phyloP scores from a whole-genome alignment of 495 filamentous ascomycete genomes.

The Talaromyces thailandensis region DNA sequence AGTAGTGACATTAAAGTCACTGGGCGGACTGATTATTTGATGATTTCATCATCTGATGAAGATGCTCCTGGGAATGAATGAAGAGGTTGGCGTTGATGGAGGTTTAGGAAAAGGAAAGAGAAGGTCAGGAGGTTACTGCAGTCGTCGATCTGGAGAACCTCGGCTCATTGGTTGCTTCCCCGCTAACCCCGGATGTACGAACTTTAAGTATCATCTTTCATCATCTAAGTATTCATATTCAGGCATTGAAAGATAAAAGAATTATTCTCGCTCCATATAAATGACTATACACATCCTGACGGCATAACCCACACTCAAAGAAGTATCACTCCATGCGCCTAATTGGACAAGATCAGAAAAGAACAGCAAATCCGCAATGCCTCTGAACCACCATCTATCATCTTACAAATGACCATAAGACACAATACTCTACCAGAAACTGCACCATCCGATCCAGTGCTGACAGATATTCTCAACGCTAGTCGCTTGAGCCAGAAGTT shows the following conservation, averaged over 20 bases:
- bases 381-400: neutral
- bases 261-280: neutral
- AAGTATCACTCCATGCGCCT: neutral
- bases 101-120: neutral
- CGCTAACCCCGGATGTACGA: neutral
- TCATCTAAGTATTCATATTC: neutral
- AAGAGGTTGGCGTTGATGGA: neutral
- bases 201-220: neutral
- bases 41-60: neutral
- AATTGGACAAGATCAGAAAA: neutral
- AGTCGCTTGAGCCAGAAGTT: slow-evolving; percentile 87
- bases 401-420: neutral
- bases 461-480: slow-evolving; percentile 96
- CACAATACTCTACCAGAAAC: slow-evolving; percentile 59
- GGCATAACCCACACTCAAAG: neutral
- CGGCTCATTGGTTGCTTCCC: slow-evolving; percentile 1
- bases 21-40: neutral
- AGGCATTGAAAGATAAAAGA: neutral
- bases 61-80: neutral
- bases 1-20: neutral
- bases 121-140: neutral
- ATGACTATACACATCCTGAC: neutral
- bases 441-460: slow-evolving; percentile 97
- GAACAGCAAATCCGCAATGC: neutral
- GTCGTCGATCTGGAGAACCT: neutral